These are phyloP conservation scores for Apium graveolens DNA, from an alignment of 129 eudicot species.

Conservation along the genomic window DNA sequence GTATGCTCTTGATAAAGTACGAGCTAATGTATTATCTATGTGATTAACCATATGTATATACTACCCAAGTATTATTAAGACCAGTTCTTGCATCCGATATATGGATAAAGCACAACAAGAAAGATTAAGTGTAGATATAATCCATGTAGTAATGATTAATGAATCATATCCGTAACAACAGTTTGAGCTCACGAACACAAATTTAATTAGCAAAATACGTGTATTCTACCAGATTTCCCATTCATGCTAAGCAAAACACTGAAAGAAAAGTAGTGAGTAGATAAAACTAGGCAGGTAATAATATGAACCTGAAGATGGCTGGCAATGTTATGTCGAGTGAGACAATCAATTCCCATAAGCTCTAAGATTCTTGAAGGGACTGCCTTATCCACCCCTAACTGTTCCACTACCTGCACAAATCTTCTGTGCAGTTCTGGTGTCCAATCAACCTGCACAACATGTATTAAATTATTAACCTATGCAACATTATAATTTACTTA, in stretches of 20 bases:
- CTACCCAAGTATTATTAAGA: too few species aligned
- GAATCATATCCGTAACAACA: not conserved
- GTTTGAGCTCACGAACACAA: not conserved
- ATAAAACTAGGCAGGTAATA: not conserved
- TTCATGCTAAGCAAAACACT: too few species aligned
- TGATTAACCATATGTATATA: too few species aligned
- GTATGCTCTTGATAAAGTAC: too few species aligned
- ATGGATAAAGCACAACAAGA: not conserved
- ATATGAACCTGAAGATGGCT: constrained; percentile 87
- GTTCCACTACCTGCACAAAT: constrained; percentile 96
- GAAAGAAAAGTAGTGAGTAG: not conserved
- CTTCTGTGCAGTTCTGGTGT: constrained; percentile 93
- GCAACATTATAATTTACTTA: not conserved
- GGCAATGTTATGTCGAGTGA: constrained; percentile 97
- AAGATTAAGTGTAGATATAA: too few species aligned
- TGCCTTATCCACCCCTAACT: constrained; percentile 96
- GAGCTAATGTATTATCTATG: too few species aligned
- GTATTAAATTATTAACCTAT: not conserved
- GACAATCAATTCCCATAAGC: constrained; percentile 91
- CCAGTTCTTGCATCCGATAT: not conserved
- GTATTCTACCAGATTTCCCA: not conserved
- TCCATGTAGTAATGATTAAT: not conserved
- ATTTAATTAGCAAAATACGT: not conserved
- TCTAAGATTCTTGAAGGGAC: constrained; percentile 96
- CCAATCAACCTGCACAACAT: constrained; percentile 72